Percentiles rank a stretch among this genome's conserved stretches.
Conservation (phyloP, 2,329 filamentous ascomycete species). For the Penicillium brasilianum region DNA sequence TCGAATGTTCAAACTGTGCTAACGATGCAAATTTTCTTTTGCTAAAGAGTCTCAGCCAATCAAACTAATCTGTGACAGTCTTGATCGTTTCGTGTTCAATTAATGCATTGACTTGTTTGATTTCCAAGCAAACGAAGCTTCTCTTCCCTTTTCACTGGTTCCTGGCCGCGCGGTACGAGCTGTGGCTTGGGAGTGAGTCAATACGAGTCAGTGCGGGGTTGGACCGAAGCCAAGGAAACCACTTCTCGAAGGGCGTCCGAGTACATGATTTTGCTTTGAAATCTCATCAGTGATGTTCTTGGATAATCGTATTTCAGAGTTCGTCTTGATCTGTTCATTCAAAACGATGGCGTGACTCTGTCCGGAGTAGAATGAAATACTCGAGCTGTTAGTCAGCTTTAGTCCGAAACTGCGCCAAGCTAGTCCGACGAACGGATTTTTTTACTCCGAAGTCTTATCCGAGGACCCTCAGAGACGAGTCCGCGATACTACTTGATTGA, state of each 20-base stretch:
- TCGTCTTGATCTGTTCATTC: neutral
- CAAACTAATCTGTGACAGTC: neutral
- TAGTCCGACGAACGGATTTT: conserved; percentile 7
- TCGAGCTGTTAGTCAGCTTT: conserved; percentile 7
- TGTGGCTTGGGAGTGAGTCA: conserved; percentile 3
- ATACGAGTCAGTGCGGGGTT: conserved; percentile 2
- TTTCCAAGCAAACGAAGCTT: neutral
- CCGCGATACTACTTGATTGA: conserved; percentile 10
- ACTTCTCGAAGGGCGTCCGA: neutral
- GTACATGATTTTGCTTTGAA: conserved; percentile 1
- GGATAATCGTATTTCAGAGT: neutral
- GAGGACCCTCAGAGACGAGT: neutral
- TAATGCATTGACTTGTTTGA: neutral
- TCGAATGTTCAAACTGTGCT: neutral
- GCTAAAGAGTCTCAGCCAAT: neutral
- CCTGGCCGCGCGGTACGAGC: neutral
- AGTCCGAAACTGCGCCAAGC: conserved; percentile 8
- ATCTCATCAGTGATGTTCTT: neutral
- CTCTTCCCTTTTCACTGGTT: neutral
- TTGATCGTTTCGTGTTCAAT: neutral
- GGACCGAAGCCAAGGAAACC: neutral
- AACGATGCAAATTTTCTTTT: neutral
- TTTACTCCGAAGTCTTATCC: conserved; percentile 19
- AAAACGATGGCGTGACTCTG: conserved; percentile 13
- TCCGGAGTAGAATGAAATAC: neutral